Conservation (phyloP, 345 rosid genomes). For the Moricandia moricandioides region DNA sequence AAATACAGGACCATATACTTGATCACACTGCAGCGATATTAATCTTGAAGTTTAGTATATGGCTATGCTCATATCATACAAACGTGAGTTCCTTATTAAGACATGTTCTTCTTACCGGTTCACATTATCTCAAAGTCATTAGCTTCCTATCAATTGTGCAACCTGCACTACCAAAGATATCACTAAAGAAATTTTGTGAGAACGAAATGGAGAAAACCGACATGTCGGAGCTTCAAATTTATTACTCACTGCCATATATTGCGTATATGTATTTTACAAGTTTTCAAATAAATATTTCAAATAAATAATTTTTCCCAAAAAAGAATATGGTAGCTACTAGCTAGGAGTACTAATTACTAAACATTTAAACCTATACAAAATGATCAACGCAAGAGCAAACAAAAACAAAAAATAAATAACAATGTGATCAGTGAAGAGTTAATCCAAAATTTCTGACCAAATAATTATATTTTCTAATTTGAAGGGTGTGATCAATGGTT, state of each 20-base stretch:
- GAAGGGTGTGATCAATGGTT: neutral
- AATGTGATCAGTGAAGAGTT: too few relatives aligned
- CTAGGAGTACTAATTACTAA: too few relatives aligned
- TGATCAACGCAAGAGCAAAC: too few relatives aligned
- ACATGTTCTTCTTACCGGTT: neutral
- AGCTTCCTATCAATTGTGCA: neutral
- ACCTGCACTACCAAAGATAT: neutral
- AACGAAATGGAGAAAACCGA: neutral
- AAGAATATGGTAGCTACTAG: too few relatives aligned
- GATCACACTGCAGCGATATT: neutral
- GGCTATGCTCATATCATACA: neutral
- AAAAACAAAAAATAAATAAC: too few relatives aligned
- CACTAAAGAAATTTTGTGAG: neutral
- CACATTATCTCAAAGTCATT: neutral
- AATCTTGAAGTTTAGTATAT: neutral
- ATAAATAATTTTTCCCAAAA: too few relatives aligned
- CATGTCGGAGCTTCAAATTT: neutral
- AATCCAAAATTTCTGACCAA: too few relatives aligned
- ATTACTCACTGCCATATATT: neutral
- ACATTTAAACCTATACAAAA: too few relatives aligned
- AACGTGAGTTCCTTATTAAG: neutral
- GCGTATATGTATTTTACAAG: neutral
- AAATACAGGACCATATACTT: neutral
- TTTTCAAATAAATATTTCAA: too few relatives aligned
- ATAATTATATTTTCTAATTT: too few relatives aligned